Evolutionary conservation across 2,329 filamentous ascomycete species (phyloP).

Genomic region (Corynespora cassiicola): DNA sequence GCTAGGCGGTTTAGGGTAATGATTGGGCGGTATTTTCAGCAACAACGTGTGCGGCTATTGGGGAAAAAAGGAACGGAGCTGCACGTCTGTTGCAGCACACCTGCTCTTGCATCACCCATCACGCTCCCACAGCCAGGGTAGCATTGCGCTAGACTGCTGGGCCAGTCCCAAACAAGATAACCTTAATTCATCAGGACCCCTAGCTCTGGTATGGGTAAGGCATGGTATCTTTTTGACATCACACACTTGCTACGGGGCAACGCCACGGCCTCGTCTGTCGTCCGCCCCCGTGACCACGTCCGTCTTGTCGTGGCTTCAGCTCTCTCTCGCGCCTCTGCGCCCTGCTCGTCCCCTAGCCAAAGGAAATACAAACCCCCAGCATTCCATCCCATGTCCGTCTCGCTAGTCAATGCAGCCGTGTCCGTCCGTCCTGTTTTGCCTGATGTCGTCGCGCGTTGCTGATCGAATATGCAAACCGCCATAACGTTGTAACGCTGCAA

Average conservation of each 20-base stretch:
- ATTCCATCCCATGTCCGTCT: too few relatives aligned
- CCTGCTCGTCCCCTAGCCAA: background rate
- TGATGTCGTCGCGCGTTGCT: background rate
- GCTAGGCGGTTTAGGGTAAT: background rate
- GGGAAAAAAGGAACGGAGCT: constrained; percentile 1
- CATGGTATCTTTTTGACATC: background rate
- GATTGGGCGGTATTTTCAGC: constrained; percentile 8
- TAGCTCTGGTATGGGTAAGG: background rate
- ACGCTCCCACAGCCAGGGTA: too few relatives aligned
- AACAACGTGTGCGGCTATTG: constrained; percentile 3
- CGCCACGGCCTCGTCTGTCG: background rate
- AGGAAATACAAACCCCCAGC: too few relatives aligned
- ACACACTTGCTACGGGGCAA: constrained; percentile 4
- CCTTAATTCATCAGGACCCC: constrained; percentile 11
- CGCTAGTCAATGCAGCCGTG: too few relatives aligned
- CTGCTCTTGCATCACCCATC: too few relatives aligned
- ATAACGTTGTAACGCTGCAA: constrained; percentile 16
- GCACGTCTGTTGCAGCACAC: too few relatives aligned
- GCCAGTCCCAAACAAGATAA: constrained; percentile 3
- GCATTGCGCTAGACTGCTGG: too few relatives aligned
- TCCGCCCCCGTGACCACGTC: background rate
- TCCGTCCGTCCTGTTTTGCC: background rate
- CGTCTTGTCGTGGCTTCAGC: constrained; percentile 17
- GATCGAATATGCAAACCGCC: constrained; percentile 4
- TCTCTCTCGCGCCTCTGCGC: constrained; percentile 7